phyloP scores from a whole-genome alignment of 1,284 basidiomycete species.

The Ceratobasidium sp. region DNA sequence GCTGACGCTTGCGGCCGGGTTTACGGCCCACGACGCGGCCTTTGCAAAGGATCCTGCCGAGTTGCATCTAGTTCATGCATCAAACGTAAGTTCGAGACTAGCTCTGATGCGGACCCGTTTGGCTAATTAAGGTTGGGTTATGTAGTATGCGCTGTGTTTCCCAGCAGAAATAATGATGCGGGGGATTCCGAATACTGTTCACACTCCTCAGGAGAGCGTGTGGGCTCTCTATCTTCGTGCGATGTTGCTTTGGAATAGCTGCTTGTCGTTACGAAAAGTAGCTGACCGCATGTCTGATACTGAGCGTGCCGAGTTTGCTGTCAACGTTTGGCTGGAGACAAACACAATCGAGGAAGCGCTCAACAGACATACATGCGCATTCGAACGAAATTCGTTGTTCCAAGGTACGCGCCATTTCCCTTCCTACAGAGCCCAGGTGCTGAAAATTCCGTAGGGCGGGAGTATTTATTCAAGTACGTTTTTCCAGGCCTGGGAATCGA shows the following conservation, averaged over 20 bases:
- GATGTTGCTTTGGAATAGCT: constrained; percentile 76
- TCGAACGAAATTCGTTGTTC: constrained; percentile 73
- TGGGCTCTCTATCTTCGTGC: constrained; percentile 77
- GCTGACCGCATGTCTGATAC: constrained; percentile 53
- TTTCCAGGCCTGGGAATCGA: constrained; percentile 46
- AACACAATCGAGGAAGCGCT: constrained; percentile 71
- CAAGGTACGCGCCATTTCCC: constrained; percentile 55
- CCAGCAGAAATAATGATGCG: constrained; percentile 61
- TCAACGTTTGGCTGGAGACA: constrained; percentile 76
- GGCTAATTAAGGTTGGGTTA: constrained; percentile 14
- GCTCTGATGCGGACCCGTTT: constrained; percentile 10
- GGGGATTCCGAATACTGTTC: background rate
- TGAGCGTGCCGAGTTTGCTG: constrained; percentile 69
- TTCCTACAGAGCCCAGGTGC: background rate
- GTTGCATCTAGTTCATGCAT: constrained; percentile 69
- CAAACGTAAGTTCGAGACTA: constrained; percentile 38
- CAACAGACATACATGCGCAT: constrained; percentile 69
- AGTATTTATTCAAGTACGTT: constrained; percentile 78
- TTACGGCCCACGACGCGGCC: constrained; percentile 69
- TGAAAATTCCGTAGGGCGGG: constrained; percentile 58
- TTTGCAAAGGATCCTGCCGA: constrained; percentile 58
- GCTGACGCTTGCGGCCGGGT: constrained; percentile 68
- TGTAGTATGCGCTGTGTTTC: constrained; percentile 73
- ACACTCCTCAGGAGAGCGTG: constrained; percentile 63
- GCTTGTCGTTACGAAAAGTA: constrained; percentile 64